phyloP scores from a whole-genome alignment of 768 basidiomycete genomes.

The Termitomyces sp. region DNA sequence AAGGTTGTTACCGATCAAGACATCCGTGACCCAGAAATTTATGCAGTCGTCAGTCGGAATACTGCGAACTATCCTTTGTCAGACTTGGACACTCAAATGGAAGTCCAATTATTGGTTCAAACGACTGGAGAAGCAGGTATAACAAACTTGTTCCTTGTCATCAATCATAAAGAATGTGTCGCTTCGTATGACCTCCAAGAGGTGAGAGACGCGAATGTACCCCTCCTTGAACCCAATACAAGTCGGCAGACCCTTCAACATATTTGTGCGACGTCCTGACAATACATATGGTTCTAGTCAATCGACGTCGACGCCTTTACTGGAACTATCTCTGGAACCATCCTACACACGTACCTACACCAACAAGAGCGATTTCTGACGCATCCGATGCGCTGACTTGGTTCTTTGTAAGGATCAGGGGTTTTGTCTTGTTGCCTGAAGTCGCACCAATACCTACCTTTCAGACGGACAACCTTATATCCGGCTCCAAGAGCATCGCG shows the following conservation, averaged over 20 bases:
- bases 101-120: conserved; percentile 33
- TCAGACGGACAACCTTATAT: conserved; percentile 44
- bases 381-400: conserved; percentile 45
- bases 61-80: conserved; percentile 21
- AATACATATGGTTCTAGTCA: conserved; percentile 23
- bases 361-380: conserved; percentile 35
- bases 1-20: conserved; percentile 46
- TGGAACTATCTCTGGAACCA: conserved; percentile 49
- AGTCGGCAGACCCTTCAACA: conserved; percentile 14
- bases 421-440: background rate
- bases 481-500: conserved; percentile 34
- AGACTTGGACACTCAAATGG: conserved; percentile 34
- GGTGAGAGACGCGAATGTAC: conserved; percentile 21
- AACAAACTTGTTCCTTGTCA: conserved; percentile 28
- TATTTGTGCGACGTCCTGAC: background rate
- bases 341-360: conserved; percentile 37
- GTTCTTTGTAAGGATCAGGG: conserved; percentile 31
- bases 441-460: background rate
- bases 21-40: conserved; percentile 30
- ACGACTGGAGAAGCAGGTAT: conserved; percentile 13
- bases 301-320: conserved; percentile 40
- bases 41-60: conserved; percentile 23
- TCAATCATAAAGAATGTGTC: conserved; percentile 43
- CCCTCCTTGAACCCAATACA: conserved; percentile 19
- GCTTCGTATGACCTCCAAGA: conserved; percentile 35